Evolutionary conservation across 768 basidiomycete species (phyloP), one percentile per base, ranked within the genome.

Genomic region (Crassisporium funariophilum): DNA sequence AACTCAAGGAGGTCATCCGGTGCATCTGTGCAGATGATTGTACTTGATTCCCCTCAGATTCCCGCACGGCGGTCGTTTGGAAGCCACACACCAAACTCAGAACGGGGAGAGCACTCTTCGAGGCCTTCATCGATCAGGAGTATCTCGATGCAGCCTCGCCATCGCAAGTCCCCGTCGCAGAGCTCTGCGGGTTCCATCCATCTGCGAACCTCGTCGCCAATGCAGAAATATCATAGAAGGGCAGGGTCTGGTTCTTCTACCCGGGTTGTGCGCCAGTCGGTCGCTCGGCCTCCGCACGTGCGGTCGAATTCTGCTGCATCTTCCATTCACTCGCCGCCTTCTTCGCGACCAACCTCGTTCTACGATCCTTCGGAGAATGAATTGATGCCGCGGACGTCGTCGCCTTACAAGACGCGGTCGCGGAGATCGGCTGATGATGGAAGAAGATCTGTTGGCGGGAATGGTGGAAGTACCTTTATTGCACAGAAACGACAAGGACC

Each of bases 111-210:
- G 8, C 74, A 78, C 59, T 75, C 83, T 13, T 95, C 91, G 1
- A 73, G 91, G 19, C 91, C 93, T 1, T 89, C 88, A 0, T 94
- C 92, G 0, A 75, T 91, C n/a, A 83, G 78, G n/a, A 94, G 91
- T 55, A 77, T 87, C 62, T 78, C 79, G 9, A 75, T 76, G 67
- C 80, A 79, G 53, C 77, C 68, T 33, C 74, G 81, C 36, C 84
- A 91, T 65, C 74, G 82, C 33, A 86, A 88, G 69, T 85, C 86
- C 5, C 84, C 90, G 1, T 87, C 91, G 5, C 76, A 81, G 34
- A 84, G 85, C 67, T 94, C 91, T 3, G 77, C 82, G 5, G 83
- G 87, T 0, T 91, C 88, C 5, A 70, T 76, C 49, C 75, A 78
- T 55, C 63, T 74, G 47, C 76, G 86, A n/a, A 78, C 88, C 1